phyloP scores from a whole-genome alignment of 2,329 filamentous ascomycete species.

The Colletotrichum sansevieriae region DNA sequence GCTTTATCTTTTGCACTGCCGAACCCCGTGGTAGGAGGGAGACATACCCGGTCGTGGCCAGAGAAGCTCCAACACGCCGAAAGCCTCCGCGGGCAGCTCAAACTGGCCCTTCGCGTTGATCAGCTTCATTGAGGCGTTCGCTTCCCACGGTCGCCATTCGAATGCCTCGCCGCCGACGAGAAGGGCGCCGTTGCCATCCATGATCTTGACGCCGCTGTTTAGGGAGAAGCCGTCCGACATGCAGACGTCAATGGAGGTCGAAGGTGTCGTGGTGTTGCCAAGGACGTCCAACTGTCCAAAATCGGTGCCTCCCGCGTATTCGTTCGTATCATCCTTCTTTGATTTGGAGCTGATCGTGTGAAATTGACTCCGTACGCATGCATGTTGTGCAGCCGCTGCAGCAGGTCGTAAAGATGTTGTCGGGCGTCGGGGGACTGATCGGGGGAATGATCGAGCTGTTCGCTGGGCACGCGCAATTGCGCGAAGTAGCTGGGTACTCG shows the following conservation, averaged over 20 bases:
- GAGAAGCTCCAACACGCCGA: conserved; percentile 81
- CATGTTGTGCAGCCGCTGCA: conserved; percentile 10
- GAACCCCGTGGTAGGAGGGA: not conserved
- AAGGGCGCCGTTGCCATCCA: conserved; percentile 78
- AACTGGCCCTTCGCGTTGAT: conserved; percentile 85
- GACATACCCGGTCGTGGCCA: conserved; percentile 89
- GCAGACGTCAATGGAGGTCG: conserved; percentile 87
- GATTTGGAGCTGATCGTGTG: conserved; percentile 12
- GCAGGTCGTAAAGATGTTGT: not conserved
- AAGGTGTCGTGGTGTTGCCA: conserved; percentile 78
- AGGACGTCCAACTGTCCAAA: conserved; percentile 85
- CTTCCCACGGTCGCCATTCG: conserved; percentile 85
- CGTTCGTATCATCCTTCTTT: conserved; percentile 17
- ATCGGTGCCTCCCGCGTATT: conserved; percentile 62
- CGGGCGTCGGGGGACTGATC: not conserved
- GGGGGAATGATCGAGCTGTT: conserved; percentile 4
- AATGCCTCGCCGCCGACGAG: conserved; percentile 91
- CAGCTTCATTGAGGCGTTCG: conserved; percentile 59
- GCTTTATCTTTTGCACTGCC: not conserved
- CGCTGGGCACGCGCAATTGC: conserved; percentile 33
- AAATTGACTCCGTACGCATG: conserved; percentile 21
- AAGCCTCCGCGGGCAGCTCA: conserved; percentile 77
- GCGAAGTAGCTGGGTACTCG: conserved; percentile 30
- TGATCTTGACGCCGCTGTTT: conserved; percentile 81
- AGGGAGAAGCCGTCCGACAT: conserved; percentile 87